phyloP scores from a whole-genome alignment of 2,329 filamentous ascomycete genomes.

The Aureobasidium sp. region DNA sequence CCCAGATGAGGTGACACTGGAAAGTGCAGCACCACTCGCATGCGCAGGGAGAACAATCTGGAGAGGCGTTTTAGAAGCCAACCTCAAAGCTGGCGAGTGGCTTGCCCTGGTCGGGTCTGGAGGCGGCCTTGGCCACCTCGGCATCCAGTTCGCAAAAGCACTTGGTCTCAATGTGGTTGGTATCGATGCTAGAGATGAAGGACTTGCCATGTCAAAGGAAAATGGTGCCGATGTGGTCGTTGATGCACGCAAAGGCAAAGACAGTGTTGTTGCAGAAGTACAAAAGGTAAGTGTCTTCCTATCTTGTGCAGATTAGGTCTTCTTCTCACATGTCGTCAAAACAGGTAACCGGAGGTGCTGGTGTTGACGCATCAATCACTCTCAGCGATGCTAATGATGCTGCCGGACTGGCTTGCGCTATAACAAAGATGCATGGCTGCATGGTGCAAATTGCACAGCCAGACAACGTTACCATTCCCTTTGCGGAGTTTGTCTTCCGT shows the following conservation, averaged over 20 bases:
- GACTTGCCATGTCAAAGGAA: slow-evolving; percentile 40
- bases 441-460: slow-evolving; percentile 54
- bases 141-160: slow-evolving; percentile 45
- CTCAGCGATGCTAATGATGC: slow-evolving; percentile 47
- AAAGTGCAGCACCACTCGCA: slow-evolving; percentile 49
- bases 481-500: slow-evolving; percentile 46
- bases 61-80: slow-evolving; percentile 39
- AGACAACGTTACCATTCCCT: slow-evolving; percentile 33
- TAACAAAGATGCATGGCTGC: slow-evolving; percentile 53
- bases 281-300: slow-evolving; percentile 27
- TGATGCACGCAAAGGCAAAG: slow-evolving; percentile 45
- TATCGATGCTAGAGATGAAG: slow-evolving; percentile 49
- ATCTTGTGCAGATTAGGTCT: background rate
- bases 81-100: slow-evolving; percentile 34
- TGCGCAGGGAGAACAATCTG: slow-evolving; percentile 50
- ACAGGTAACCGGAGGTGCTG: slow-evolving; percentile 37
- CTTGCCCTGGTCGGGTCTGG: slow-evolving; percentile 31
- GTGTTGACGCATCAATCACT: slow-evolving; percentile 48
- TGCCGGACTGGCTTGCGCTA: slow-evolving; percentile 45
- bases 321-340: background rate
- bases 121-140: slow-evolving; percentile 49
- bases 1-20: slow-evolving; percentile 43
- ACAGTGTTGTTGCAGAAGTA: slow-evolving; percentile 42
- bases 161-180: slow-evolving; percentile 47
- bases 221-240: slow-evolving; percentile 47